phyloP scores from a whole-genome alignment of 1,284 basidiomycete species.

The Kalmanozyma brasiliensis region DNA sequence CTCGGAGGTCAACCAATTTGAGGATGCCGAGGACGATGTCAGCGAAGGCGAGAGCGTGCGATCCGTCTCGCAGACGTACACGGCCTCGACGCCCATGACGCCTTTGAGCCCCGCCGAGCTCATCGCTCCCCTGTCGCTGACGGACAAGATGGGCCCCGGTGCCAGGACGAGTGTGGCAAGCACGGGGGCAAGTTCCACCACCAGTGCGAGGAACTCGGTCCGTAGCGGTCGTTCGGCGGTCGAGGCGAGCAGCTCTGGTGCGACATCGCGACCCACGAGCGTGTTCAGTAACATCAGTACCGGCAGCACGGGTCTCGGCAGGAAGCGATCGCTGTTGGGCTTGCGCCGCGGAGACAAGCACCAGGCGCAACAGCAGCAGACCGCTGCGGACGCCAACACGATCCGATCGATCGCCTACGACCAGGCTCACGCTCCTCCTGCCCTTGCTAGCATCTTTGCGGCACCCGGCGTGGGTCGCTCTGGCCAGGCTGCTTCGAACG shows the following conservation, averaged over 20 bases:
- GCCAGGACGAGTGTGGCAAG: conserved; percentile 23
- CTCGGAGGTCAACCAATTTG: conserved; percentile 70
- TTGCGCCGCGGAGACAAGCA: conserved; percentile 36
- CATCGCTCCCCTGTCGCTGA: conserved; percentile 39
- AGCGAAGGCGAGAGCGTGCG: conserved; percentile 50
- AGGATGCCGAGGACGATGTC: conserved; percentile 72
- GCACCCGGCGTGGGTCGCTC: conserved; percentile 12
- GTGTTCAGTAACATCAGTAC: conserved; percentile 53
- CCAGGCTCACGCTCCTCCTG: conserved; percentile 22
- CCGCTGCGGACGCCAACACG: conserved; percentile 25
- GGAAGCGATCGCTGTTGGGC: conserved; percentile 46
- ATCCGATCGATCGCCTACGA: conserved; percentile 51
- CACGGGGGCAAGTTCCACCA: conserved; percentile 19
- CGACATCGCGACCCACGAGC: conserved; percentile 44
- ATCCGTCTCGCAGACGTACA: conserved; percentile 48
- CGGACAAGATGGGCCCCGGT: conserved; percentile 34
- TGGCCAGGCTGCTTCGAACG: conserved; percentile 5
- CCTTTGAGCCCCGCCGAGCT: conserved; percentile 55
- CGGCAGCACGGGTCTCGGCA: conserved; percentile 32
- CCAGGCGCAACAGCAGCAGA: conserved; percentile 12
- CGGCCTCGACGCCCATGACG: conserved; percentile 44
- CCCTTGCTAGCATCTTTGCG: conserved; percentile 36
- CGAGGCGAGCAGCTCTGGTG: conserved; percentile 25
- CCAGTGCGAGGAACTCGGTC: conserved; percentile 32
- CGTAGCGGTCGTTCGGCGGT: conserved; percentile 30